Base-by-base conservation (phyloP, 345 rosid genomes). In the Brassica carinata region DNA sequence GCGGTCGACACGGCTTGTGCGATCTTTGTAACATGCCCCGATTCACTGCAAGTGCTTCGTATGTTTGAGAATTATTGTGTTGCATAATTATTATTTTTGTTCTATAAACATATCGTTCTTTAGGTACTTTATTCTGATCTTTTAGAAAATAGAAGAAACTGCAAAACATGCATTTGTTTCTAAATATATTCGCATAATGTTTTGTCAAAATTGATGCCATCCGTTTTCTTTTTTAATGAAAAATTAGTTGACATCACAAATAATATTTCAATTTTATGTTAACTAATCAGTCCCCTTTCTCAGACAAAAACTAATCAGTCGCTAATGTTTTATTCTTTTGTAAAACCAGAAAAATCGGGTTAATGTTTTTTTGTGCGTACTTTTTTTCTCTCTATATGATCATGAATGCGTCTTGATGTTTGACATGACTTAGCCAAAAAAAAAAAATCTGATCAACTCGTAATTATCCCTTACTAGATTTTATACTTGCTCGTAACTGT, bases 21-120 rank as follows among this genome's bases (percentile, higher is more conserved):
- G 57, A 81, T 71, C 80, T 71, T 64, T 71, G 43, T 75, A 81
- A 81, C 84, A 64, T 81, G 84, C 77, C 75, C 77, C 26, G 73
- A 65, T 81, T 64, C 84, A 71, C 79, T 69, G 76, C 9, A 80
- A 80, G 17, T 74, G 71, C 67, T 69, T 74, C 9, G 75, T 74
- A 45, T 69, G 77, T 69, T 74, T 74, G 3, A 23, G 14, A 45
- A 74, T 69, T 73, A 74, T 73, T 51, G 58, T n/a, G 58, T 51
- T 51, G 58, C 58, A 51, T 51, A 51, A 51, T 51, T 14, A 51
- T 51, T 51, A 51, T n/a, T 40, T 40, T 40, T 40, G 48, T 10
- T 40, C 61, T 73, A 2, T 40, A 2, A 68, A 59, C 34, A 57
- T 61, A 61, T 7, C 8, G 1, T 33, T 5, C 14, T 72, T 40